These are phyloP conservation scores for Talaromyces stipitatus DNA, from an alignment of 495 filamentous ascomycete genomes.

Conservation along the genomic window DNA sequence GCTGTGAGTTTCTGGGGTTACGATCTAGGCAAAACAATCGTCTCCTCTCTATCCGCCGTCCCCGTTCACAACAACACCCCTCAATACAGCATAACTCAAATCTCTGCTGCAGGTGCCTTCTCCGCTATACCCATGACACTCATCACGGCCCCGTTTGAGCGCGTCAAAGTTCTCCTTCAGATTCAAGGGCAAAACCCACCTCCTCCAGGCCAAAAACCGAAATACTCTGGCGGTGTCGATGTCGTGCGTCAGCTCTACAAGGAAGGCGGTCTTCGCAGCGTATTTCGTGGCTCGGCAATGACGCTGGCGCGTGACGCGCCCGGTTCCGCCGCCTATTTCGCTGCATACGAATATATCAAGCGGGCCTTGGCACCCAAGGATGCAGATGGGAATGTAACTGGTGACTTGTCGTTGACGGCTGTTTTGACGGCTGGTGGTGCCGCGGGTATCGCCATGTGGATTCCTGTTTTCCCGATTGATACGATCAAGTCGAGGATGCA, in stretches of 20 bases:
- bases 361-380: slow-evolving; percentile 77
- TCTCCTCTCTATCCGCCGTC: slow-evolving; percentile 59
- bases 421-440: slow-evolving; percentile 82
- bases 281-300: slow-evolving; percentile 85
- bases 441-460: slow-evolving; percentile 98
- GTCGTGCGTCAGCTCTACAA: slow-evolving; percentile 94
- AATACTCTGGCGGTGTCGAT: slow-evolving; percentile 81
- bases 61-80: slow-evolving; percentile 51
- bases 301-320: slow-evolving; percentile 92
- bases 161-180: slow-evolving; percentile 95
- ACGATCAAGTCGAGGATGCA: slow-evolving; percentile 93
- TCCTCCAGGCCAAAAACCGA: slow-evolving; percentile 82
- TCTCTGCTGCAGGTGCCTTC: slow-evolving; percentile 93
- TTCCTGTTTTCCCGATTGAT: slow-evolving; percentile 95
- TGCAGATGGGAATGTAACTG: slow-evolving; percentile 59
- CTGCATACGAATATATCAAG: slow-evolving; percentile 95
- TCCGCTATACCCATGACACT: slow-evolving; percentile 95
- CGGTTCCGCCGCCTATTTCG: slow-evolving; percentile 91
- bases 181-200: slow-evolving; percentile 90
- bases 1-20: slow-evolving; percentile 99
- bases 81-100: slow-evolving; percentile 71
- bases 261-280: slow-evolving; percentile 80
- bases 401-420: slow-evolving; percentile 67
- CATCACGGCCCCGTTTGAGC: slow-evolving; percentile 97
- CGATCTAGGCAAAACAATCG: slow-evolving; percentile 85